A percentile compares a stretch with the other conserved stretches of the same genome.
Conservation (phyloP, 345 rosid genomes). For the Eucalyptus coolabah region DNA sequence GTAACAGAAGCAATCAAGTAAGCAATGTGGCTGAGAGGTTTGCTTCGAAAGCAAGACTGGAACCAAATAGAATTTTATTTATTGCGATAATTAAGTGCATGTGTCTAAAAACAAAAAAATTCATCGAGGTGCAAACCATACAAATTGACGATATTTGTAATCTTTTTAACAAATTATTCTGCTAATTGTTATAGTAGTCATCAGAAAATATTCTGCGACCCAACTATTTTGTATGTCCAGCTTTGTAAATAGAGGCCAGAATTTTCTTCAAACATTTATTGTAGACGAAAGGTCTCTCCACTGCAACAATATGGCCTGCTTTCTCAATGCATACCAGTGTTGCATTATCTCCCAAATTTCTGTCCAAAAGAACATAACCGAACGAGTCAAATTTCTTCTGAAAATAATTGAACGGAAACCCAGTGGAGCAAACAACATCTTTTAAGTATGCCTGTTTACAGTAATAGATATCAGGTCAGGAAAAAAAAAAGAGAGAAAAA, state of each 20-base stretch:
- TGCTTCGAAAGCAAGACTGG: neutral
- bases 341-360: conserved; percentile 3
- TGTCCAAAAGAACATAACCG: neutral
- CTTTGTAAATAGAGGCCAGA: neutral
- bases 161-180: neutral
- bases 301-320: conserved; percentile 4
- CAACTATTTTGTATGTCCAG: neutral
- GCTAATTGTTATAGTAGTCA: neutral
- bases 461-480: neutral
- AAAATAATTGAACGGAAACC: neutral
- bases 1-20: neutral
- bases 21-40: neutral
- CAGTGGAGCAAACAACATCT: neutral
- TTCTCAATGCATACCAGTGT: neutral
- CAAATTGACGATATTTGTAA: neutral
- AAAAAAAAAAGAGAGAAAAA: neutral
- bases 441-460: neutral
- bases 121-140: neutral
- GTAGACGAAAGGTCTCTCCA: conserved; percentile 7
- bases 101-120: neutral
- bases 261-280: neutral
- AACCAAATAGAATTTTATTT: neutral
- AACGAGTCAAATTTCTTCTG: neutral
- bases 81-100: neutral
- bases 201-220: neutral